Evolutionary conservation across 31 red algal species (phyloP).

Genomic region (Bonnemaisonia californica): DNA sequence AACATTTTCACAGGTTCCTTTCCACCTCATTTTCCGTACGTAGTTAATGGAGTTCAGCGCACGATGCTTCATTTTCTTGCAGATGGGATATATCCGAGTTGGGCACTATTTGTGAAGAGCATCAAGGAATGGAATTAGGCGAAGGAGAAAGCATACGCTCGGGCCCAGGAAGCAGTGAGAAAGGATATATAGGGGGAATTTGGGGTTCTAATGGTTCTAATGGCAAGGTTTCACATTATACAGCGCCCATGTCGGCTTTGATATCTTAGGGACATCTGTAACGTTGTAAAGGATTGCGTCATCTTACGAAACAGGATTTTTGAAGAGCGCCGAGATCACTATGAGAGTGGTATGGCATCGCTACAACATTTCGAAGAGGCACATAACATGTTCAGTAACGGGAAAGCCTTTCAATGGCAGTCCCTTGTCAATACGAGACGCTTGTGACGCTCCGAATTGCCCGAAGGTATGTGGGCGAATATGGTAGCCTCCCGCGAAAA

Average conservation of each 20-base stretch:
- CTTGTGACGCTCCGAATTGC: neutral
- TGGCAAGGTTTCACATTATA: constrained; percentile 22
- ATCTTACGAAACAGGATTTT: constrained; percentile 31
- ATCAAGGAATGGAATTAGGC: neutral
- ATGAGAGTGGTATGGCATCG: constrained; percentile 11
- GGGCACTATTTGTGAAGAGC: constrained; percentile 2
- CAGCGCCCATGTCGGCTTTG: constrained; percentile 6
- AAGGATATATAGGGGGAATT: neutral
- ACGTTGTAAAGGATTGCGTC: constrained; percentile 13
- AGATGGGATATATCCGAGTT: no score
- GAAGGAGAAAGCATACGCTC: neutral
- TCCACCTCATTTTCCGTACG: constrained; percentile 3
- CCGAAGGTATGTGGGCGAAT: neutral
- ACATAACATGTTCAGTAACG: neutral
- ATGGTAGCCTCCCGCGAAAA: neutral
- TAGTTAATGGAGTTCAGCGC: neutral
- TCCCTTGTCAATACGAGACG: neutral
- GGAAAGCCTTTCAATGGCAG: constrained; percentile 1
- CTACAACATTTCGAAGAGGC: constrained; percentile 10
- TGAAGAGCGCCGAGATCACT: neutral
- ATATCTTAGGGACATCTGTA: constrained; percentile 4
- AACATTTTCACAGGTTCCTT: neutral
- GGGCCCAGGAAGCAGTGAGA: neutral
- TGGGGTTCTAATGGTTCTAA: neutral
- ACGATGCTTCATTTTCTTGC: neutral